phyloP scores from a whole-genome alignment of 192 early-diverging fungal species.

The Entomortierella beljakovae region DNA sequence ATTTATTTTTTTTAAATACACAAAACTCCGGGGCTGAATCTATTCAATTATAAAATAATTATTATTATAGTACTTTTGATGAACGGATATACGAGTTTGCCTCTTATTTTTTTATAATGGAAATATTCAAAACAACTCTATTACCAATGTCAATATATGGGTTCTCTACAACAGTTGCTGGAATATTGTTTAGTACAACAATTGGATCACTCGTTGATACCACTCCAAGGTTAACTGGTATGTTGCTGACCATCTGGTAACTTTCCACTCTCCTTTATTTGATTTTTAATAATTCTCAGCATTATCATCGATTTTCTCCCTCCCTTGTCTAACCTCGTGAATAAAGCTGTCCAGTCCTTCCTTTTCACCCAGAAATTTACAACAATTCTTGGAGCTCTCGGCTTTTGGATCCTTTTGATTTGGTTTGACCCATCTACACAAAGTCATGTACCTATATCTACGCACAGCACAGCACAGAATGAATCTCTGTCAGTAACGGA shows the following conservation, averaged over 20 bases:
- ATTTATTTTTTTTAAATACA: no score
- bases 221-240: slow-evolving; percentile 32
- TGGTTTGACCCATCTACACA: slow-evolving; percentile 43
- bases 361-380: slow-evolving; percentile 35
- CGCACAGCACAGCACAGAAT: background rate
- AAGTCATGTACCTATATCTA: no score
- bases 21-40: background rate
- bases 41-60: background rate
- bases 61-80: slow-evolving; percentile 26
- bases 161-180: slow-evolving; percentile 46
- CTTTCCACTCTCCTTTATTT: background rate
- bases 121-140: slow-evolving; percentile 51
- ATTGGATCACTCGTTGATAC: slow-evolving; percentile 44
- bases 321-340: slow-evolving; percentile 15
- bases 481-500: background rate
- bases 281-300: background rate
- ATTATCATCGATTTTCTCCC: background rate
- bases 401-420: slow-evolving; percentile 48
- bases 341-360: slow-evolving; percentile 30
- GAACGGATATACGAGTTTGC: slow-evolving; percentile 54
- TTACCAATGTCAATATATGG: slow-evolving; percentile 51
- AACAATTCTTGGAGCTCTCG: slow-evolving; percentile 33
- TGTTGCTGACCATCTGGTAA: background rate
- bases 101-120: slow-evolving; percentile 52
- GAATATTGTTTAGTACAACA: slow-evolving; percentile 39